Conservation (phyloP, 345 rosid genomes). For the Limnanthes douglasii region DNA sequence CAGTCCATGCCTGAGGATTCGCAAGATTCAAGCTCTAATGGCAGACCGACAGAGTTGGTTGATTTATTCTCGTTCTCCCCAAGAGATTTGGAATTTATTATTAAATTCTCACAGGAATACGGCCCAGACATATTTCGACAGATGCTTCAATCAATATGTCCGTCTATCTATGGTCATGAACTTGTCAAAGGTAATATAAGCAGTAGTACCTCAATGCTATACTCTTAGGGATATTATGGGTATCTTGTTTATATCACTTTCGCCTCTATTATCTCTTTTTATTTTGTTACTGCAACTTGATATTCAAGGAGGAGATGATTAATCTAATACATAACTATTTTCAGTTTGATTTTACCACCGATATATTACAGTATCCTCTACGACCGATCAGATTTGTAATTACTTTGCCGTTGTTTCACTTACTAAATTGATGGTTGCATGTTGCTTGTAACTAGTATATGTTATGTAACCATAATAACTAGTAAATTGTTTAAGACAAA, state of each 20-base stretch:
- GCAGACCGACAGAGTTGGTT: slow-evolving; percentile 37
- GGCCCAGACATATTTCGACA: slow-evolving; percentile 71
- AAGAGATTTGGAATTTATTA: slow-evolving; percentile 86
- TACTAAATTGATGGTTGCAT: background rate
- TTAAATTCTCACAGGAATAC: slow-evolving; percentile 72
- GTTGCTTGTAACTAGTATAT: background rate
- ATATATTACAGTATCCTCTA: too few species aligned
- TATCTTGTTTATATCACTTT: slow-evolving; percentile 5
- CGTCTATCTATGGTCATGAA: slow-evolving; percentile 95
- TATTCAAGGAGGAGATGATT: too few species aligned
- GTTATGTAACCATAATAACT: too few species aligned
- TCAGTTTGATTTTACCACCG: too few species aligned
- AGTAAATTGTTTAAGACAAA: too few species aligned
- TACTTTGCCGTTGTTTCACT: slow-evolving; percentile 5
- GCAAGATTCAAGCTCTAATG: slow-evolving; percentile 28
- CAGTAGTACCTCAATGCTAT: slow-evolving; percentile 3
- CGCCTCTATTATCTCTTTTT: slow-evolving; percentile 1
- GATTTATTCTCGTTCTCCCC: slow-evolving; percentile 69
- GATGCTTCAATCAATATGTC: slow-evolving; percentile 79
- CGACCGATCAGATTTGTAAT: too few species aligned
- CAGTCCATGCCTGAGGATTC: slow-evolving; percentile 43
- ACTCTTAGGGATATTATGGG: slow-evolving; percentile 1
- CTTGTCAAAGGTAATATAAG: slow-evolving; percentile 95
- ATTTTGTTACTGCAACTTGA: background rate
- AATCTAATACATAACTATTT: too few species aligned